Percentiles rank a stretch among this genome's conserved stretches.
These are phyloP conservation scores for Mallotus japonicus DNA, from an alignment of 441 rosid species.

Conservation along the genomic window DNA sequence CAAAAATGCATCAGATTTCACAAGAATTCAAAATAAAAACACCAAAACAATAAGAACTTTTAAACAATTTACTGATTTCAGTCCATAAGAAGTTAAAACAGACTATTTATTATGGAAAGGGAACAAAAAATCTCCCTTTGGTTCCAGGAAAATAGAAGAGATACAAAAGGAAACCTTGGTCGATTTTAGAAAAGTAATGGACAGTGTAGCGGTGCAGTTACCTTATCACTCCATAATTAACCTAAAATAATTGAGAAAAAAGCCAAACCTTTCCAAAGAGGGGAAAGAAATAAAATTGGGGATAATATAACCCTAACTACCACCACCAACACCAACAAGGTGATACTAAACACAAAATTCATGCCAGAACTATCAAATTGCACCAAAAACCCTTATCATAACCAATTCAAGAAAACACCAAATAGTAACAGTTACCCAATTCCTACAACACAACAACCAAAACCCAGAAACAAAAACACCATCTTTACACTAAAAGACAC, in stretches of 20 bases:
- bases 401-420: neutral
- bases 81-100: neutral
- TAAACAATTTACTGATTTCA: neutral
- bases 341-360: slow-evolving; percentile 21
- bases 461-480: slow-evolving; percentile 13
- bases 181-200: neutral
- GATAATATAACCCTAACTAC: slow-evolving; percentile 20
- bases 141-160: neutral
- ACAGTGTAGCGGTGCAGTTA: neutral
- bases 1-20: neutral
- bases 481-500: neutral
- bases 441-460: slow-evolving; percentile 11
- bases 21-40: neutral
- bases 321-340: slow-evolving; percentile 16
- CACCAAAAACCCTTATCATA: slow-evolving; percentile 23
- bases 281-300: neutral
- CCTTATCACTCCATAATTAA: neutral
- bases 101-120: neutral
- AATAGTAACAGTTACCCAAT: slow-evolving; percentile 1
- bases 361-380: slow-evolving; percentile 3
- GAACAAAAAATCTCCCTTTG: neutral
- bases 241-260: slow-evolving; percentile 1
- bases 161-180: neutral
- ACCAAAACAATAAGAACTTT: neutral
- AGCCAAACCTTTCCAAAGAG: neutral